These are phyloP conservation scores for Argentina anserina DNA, from an alignment of 306 rosid genomes.

Conservation along the genomic window DNA sequence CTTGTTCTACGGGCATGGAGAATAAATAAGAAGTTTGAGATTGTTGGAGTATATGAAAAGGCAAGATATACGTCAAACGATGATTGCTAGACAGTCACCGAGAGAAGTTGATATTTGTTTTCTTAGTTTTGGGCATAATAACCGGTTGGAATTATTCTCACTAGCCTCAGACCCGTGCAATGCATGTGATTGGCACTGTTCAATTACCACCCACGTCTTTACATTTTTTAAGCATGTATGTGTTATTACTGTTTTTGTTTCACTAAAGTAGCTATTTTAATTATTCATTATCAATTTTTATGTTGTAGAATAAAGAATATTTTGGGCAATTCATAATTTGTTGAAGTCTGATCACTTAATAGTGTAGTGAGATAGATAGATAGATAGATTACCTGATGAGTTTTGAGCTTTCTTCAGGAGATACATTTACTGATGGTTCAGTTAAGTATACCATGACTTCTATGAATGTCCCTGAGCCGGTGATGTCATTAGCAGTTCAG, in stretches of 20 bases:
- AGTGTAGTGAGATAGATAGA: neutral
- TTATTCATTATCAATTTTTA: too few species aligned
- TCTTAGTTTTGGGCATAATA: neutral
- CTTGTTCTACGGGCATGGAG: conserved; percentile 5
- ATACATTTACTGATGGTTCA: conserved; percentile 92
- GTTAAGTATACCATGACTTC: conserved; percentile 95
- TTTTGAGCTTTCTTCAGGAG: conserved; percentile 52
- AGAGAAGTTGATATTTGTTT: neutral
- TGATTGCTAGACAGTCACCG: neutral
- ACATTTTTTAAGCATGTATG: too few species aligned
- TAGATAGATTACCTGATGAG: neutral
- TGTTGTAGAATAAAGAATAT: too few species aligned
- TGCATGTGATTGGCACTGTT: too few species aligned
- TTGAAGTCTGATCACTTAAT: too few species aligned
- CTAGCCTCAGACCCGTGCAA: neutral
- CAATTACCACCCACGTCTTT: too few species aligned
- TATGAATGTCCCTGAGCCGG: conserved; percentile 99
- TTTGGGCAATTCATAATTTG: too few species aligned
- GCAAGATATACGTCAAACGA: neutral
- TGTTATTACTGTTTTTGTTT: too few species aligned
- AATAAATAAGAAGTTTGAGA: conserved; percentile 12
- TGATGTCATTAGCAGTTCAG: conserved; percentile 97
- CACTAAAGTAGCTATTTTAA: too few species aligned
- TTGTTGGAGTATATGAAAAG: conserved; percentile 8
- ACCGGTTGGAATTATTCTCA: neutral